These are phyloP conservation scores for Selenicereus undatus DNA, from an alignment of 148 eudicot genomes.

Conservation along the genomic window DNA sequence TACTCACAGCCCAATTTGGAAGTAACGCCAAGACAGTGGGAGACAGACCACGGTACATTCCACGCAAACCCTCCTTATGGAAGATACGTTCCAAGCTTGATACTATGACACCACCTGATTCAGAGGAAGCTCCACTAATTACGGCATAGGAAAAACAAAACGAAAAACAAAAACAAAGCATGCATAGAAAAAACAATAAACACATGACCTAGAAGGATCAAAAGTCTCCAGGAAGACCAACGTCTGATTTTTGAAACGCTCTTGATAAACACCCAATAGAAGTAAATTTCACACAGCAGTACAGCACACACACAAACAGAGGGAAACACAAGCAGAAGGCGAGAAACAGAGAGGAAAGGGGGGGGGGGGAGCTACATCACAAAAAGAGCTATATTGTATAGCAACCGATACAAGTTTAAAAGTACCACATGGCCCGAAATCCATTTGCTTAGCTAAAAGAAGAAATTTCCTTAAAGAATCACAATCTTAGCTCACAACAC, in stretches of 20 bases:
- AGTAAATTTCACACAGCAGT: too few relatives aligned
- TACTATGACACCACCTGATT: constrained; percentile 73
- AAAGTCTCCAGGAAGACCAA: neutral
- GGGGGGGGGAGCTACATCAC: neutral
- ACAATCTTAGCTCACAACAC: neutral
- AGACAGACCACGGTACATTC: constrained; percentile 96
- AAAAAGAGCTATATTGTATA: too few relatives aligned
- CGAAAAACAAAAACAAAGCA: neutral
- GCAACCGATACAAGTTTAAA: too few relatives aligned
- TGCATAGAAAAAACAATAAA: neutral
- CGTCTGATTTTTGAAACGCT: neutral
- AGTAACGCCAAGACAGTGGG: constrained; percentile 92
- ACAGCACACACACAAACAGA: neutral
- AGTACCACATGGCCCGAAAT: neutral
- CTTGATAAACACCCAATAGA: neutral
- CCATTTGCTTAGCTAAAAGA: neutral
- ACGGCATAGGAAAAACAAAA: neutral
- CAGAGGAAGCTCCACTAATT: neutral
- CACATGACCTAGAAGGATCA: neutral
- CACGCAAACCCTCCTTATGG: constrained; percentile 84
- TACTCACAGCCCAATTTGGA: constrained; percentile 98
- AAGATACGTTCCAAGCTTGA: constrained; percentile 80
- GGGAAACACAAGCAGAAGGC: neutral
- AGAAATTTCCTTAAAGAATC: neutral
- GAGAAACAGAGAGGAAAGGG: neutral